Evolutionary conservation across 176 grass and related monocot species (phyloP).

Genomic region (Elaeis guineensis): DNA sequence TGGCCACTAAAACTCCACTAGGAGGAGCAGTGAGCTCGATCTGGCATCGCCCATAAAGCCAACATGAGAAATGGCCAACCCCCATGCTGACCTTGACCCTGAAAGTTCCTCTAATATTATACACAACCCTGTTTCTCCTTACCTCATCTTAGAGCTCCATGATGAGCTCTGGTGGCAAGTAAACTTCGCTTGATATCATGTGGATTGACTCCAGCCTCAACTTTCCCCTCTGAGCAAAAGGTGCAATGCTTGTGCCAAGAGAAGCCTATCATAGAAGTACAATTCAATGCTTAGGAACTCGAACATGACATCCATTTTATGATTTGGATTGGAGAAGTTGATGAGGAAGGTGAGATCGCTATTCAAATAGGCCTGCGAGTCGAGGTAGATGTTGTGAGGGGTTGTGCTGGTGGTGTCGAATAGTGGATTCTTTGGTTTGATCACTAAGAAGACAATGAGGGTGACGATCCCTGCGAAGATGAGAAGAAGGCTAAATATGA

Average conservation of each 20-base stretch:
- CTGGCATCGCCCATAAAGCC: conserved; percentile 51
- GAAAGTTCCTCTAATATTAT: conserved; percentile 52
- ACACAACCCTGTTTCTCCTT: conserved; percentile 55
- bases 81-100: conserved; percentile 65
- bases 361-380: conserved; percentile 53
- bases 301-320: conserved; percentile 53
- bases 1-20: conserved; percentile 53
- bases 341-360: conserved; percentile 57
- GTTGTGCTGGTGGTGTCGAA: conserved; percentile 51
- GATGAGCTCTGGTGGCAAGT: conserved; percentile 53
- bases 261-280: conserved; percentile 56
- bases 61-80: conserved; percentile 51
- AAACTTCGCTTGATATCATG: conserved; percentile 78
- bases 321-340: conserved; percentile 94
- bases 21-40: conserved; percentile 77
- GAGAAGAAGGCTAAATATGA: conserved; percentile 70
- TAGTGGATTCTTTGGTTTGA: conserved; percentile 51
- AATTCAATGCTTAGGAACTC: conserved; percentile 47
- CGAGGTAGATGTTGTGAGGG: conserved; percentile 68
- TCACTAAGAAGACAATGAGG: conserved; percentile 56
- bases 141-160: conserved; percentile 60
- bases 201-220: conserved; percentile 43
- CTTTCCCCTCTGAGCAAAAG: conserved; percentile 49
- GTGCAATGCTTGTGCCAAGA: conserved; percentile 55
- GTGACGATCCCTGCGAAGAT: conserved; percentile 59